Base-by-base conservation (phyloP, 768 basidiomycete genomes). In the Kwoniella europaea region DNA sequence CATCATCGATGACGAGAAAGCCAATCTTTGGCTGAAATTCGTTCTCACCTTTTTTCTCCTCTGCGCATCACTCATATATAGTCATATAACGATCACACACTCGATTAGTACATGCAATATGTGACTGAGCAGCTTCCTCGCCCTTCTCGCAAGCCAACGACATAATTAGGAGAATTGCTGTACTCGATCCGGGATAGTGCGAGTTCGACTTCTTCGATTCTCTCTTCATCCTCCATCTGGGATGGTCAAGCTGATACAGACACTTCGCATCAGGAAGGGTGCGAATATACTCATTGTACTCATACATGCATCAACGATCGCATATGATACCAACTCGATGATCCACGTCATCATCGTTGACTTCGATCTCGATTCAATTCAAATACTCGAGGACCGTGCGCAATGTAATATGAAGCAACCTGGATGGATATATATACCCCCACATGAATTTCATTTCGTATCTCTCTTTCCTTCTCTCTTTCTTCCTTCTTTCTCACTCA, bases 331-430 rank as follows among this genome's bases (percentile, higher is more conserved):
- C 46, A 15, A 4, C 13, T 16, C 12, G 46, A 50, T 55, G 7
- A 24, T 55, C 54, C 54, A 55, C 54, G 54, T 55, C 54, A 55
- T 24, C 54, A 20, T 18, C 15, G 20, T 12, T 22, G 10, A 24
- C 5, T 35, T 35, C 35, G 35, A 35, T 35, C 7, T 3, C 35
- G 35, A 24, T 24, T 3, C 24, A 24, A 22, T 24, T 22, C 10
- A 55, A 20, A 52, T 15, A 52, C 7, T 52, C 4, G 35, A 62
- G 63, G 63, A 46, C 63, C 41, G 63, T 65, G 63, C 63, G 63
- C 27, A 13, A 24, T 24, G n/a, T 22, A 10, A 22, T 2, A n/a
- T 9, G 54, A 55, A 24, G 6, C 35, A 46, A 10, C 10, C 44
- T 63, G 43, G 53, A 55, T 18, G 16, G 20, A 13, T n/a, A 65